Percentiles rank a stretch among this genome's conserved stretches.
Evolutionary conservation across 176 grass and related monocot species (phyloP).

Genomic region (Olyra latifolia): DNA sequence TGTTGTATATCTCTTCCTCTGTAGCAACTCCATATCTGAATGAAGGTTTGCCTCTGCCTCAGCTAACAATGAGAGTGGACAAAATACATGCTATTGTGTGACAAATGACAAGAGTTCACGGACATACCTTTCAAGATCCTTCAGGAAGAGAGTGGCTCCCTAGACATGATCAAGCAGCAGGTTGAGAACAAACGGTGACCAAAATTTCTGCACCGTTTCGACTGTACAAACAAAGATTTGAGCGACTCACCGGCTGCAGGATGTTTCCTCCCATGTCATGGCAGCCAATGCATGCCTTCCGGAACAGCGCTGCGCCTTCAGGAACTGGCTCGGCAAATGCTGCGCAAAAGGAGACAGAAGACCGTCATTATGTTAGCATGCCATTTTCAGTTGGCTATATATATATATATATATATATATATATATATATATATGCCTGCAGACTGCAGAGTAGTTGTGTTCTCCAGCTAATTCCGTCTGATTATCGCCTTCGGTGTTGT

Average conservation of each 20-base stretch:
- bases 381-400: not conserved
- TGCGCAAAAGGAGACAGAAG: constrained; percentile 8
- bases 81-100: not conserved
- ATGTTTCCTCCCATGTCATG: constrained; percentile 97
- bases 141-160: constrained; percentile 86
- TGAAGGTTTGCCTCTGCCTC: not conserved
- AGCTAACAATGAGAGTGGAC: not conserved
- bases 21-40: constrained; percentile 78
- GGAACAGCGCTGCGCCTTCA: constrained; percentile 62
- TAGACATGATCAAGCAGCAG: constrained; percentile 33
- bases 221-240: constrained; percentile 1
- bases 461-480: not conserved
- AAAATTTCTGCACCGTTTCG: not conserved
- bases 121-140: constrained; percentile 81
- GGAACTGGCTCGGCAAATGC: constrained; percentile 55
- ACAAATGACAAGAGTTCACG: not conserved
- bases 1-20: constrained; percentile 80
- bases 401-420: no score
- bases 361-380: not conserved
- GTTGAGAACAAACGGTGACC: constrained; percentile 2
- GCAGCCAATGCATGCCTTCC: constrained; percentile 87
- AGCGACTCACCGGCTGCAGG: constrained; percentile 68
- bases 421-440: not conserved
- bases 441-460: not conserved
- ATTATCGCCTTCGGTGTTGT: not conserved